Conservation (phyloP, 257 asterid species). For the Penstemon newberryi region DNA sequence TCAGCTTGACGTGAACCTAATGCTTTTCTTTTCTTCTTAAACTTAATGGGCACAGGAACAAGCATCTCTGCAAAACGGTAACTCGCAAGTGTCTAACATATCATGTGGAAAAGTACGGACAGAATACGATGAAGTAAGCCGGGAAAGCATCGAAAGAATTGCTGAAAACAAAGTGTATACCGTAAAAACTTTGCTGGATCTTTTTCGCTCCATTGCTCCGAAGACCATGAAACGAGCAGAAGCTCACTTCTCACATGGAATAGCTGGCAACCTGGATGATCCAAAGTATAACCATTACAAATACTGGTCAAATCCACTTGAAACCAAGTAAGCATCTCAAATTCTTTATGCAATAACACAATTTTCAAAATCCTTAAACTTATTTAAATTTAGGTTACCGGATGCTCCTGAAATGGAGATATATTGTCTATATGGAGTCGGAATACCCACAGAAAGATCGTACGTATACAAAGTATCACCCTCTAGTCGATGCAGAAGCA, state of each 20-base stretch:
- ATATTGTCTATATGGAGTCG: slow-evolving; percentile 72
- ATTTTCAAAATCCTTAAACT: not conserved
- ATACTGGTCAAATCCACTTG: slow-evolving; percentile 98
- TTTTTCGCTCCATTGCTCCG: slow-evolving; percentile 76
- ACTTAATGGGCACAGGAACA: slow-evolving; percentile 17
- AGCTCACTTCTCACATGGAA: slow-evolving; percentile 87
- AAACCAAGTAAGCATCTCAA: slow-evolving; percentile 58
- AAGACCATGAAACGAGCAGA: slow-evolving; percentile 82
- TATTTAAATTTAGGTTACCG: slow-evolving; percentile 58
- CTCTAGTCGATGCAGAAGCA: slow-evolving; percentile 57
- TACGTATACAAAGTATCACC: slow-evolving; percentile 72
- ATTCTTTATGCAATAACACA: not conserved
- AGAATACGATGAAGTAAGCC: slow-evolving; percentile 69
- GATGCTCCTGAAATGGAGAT: slow-evolving; percentile 88
- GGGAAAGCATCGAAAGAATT: slow-evolving; percentile 46
- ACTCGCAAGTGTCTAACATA: slow-evolving; percentile 24
- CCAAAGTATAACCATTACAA: slow-evolving; percentile 74
- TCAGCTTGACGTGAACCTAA: too few relatives aligned
- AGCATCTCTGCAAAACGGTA: slow-evolving; percentile 32
- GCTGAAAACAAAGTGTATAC: slow-evolving; percentile 62
- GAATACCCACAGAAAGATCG: slow-evolving; percentile 83
- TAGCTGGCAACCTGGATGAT: slow-evolving; percentile 75
- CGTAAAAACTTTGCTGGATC: slow-evolving; percentile 53
- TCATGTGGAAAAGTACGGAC: slow-evolving; percentile 74
- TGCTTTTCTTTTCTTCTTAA: too few relatives aligned